Conservation (phyloP, 805 yeast genomes). For the Ogataea pini region DNA sequence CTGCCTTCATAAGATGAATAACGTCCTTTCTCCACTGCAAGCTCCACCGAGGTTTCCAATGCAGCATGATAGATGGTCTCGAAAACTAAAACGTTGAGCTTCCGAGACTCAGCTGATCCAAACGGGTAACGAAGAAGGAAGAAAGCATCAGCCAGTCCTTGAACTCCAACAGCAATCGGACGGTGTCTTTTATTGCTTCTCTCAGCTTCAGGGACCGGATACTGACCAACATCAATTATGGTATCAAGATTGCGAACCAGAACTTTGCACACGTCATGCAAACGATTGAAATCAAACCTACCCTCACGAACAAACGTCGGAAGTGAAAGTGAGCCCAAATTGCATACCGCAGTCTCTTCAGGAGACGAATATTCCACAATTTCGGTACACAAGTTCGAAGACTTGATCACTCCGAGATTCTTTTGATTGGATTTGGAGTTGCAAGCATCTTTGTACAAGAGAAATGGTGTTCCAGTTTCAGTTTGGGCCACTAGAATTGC, state of each 20-base stretch:
- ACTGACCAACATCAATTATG: slow-evolving; percentile 80
- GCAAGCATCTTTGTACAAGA: slow-evolving; percentile 92
- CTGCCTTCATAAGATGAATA: slow-evolving; percentile 80
- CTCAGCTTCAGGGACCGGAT: slow-evolving; percentile 80
- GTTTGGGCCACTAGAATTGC: slow-evolving; percentile 89
- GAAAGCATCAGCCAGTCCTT: slow-evolving; percentile 91
- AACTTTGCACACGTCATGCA: slow-evolving; percentile 78
- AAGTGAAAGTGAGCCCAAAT: slow-evolving; percentile 85
- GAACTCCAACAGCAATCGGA: slow-evolving; percentile 98
- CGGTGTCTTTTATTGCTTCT: slow-evolving; percentile 78
- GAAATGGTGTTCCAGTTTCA: slow-evolving; percentile 95
- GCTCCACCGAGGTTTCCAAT: slow-evolving; percentile 80
- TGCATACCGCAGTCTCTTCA: slow-evolving; percentile 95
- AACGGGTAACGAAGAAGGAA: slow-evolving; percentile 80
- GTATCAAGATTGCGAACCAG: slow-evolving; percentile 76
- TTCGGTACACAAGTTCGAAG: slow-evolving; percentile 93
- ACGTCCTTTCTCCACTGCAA: slow-evolving; percentile 68
- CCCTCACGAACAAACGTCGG: slow-evolving; percentile 67
- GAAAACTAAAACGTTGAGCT: slow-evolving; percentile 79
- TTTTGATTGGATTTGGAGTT: slow-evolving; percentile 86
- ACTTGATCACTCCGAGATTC: slow-evolving; percentile 88
- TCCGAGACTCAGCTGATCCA: slow-evolving; percentile 77
- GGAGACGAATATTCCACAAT: slow-evolving; percentile 88
- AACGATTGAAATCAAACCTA: slow-evolving; percentile 66
- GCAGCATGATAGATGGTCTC: slow-evolving; percentile 97